Percentiles rank a stretch among this genome's conserved stretches.
phyloP scores from a whole-genome alignment of 139 green algal genomes.

The Chlamydomonas urium region DNA sequence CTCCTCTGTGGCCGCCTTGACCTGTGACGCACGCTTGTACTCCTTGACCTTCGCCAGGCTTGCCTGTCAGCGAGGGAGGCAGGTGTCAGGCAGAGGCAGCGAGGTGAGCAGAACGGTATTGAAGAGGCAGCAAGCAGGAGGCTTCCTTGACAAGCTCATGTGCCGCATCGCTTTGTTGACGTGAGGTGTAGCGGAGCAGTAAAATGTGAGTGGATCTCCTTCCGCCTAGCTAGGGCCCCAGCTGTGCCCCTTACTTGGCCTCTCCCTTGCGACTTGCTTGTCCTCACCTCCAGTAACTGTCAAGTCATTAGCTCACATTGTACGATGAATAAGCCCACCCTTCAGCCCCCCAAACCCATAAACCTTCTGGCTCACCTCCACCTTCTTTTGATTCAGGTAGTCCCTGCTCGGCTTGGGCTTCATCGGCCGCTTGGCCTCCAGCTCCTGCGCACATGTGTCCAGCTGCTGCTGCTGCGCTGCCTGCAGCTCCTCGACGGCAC shows the following conservation, averaged over 20 bases:
- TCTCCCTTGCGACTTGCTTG: background rate
- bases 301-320: background rate
- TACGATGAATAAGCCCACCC: background rate
- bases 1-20: conserved; percentile 41
- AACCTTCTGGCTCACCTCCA: conserved; percentile 12
- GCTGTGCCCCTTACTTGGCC: background rate
- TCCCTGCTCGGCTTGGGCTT: conserved; percentile 24
- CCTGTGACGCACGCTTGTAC: conserved; percentile 34
- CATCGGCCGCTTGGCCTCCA: conserved; percentile 14
- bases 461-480: conserved; percentile 8
- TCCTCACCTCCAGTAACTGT: no score
- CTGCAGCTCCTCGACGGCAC: conserved; percentile 12
- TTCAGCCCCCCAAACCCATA: no score
- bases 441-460: conserved; percentile 20
- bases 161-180: background rate
- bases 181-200: background rate
- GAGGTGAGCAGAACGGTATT: background rate
- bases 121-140: background rate
- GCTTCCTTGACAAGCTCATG: background rate
- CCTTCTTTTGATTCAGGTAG: conserved; percentile 36
- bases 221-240: background rate
- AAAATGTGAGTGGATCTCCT: background rate
- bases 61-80: background rate
- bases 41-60: conserved; percentile 32
- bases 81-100: background rate